Evolutionary conservation across 1,284 basidiomycete species (phyloP).

Genomic region (Trichosporon sp.): DNA sequence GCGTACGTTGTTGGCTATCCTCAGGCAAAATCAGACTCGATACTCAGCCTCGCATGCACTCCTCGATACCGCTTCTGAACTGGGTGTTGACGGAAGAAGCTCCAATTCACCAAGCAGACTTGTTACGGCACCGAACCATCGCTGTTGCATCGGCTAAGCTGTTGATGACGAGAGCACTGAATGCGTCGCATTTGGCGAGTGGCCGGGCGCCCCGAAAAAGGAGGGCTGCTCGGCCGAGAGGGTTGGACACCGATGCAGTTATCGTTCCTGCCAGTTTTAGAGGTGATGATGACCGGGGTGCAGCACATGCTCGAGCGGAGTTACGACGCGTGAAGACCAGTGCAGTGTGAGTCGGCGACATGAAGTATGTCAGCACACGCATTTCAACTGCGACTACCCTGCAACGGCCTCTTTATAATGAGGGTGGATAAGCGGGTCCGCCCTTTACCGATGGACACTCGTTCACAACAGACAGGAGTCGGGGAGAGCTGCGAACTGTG

Average conservation of each 20-base stretch:
- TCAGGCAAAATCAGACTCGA: too few species aligned
- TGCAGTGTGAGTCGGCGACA: background rate
- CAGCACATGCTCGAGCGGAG: background rate
- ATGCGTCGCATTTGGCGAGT: background rate
- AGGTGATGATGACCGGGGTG: background rate
- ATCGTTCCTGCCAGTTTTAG: background rate
- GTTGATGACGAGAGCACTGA: background rate
- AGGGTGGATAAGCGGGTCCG: background rate
- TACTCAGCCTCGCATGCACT: background rate
- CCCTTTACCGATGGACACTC: too few species aligned
- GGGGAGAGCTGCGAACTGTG: background rate
- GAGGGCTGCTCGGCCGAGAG: background rate
- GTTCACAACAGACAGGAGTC: background rate
- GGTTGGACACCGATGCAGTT: background rate
- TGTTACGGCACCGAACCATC: background rate
- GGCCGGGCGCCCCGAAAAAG: background rate
- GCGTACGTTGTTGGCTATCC: background rate
- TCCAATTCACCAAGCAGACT: background rate
- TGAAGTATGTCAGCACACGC: background rate
- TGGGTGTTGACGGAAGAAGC: background rate
- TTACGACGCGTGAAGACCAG: background rate
- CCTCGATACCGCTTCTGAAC: background rate
- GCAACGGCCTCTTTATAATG: background rate
- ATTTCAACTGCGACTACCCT: background rate
- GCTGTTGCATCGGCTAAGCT: background rate